Evolutionary conservation across 129 eudicot genomes (phyloP).

Genomic region (Scalesia atractyloides): DNA sequence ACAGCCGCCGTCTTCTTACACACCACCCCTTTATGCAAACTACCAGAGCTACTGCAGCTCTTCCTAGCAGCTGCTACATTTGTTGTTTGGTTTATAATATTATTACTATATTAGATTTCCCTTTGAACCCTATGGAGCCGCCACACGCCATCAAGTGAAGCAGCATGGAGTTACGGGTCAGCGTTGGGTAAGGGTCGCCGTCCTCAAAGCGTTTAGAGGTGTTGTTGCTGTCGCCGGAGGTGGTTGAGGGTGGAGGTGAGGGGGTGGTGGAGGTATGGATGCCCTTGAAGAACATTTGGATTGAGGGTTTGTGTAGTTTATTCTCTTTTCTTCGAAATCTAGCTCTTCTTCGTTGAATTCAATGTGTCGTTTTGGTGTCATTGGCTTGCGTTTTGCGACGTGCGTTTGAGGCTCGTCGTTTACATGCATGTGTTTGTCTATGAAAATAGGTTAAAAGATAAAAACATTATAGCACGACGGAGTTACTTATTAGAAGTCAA

Average conservation of each 20-base stretch:
- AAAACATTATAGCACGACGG: neutral
- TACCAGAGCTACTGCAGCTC: slow-evolving; percentile 46
- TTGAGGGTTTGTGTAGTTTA: slow-evolving; percentile 39
- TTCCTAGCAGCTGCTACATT: slow-evolving; percentile 32
- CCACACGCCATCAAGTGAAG: slow-evolving; percentile 76
- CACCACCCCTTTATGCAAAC: slow-evolving; percentile 51
- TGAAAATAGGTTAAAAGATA: neutral
- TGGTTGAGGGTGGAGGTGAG: slow-evolving; percentile 34
- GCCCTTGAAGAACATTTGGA: slow-evolving; percentile 43
- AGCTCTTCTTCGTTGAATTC: slow-evolving; percentile 41
- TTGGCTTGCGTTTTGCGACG: slow-evolving; percentile 38
- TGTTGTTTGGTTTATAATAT: slow-evolving; percentile 14
- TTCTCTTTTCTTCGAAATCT: slow-evolving; percentile 49
- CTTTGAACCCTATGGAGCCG: slow-evolving; percentile 54
- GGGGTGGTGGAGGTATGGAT: slow-evolving; percentile 38
- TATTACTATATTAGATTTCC: slow-evolving; percentile 31
- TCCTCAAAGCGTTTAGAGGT: slow-evolving; percentile 56
- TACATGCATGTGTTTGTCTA: slow-evolving; percentile 45
- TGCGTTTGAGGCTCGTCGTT: slow-evolving; percentile 18
- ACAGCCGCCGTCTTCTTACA: slow-evolving; percentile 41
- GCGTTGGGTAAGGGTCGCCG: slow-evolving; percentile 48
- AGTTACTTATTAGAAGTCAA: no score
- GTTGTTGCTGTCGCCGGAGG: slow-evolving; percentile 46
- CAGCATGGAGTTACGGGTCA: slow-evolving; percentile 64
- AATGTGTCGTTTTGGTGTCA: slow-evolving; percentile 40